Evolutionary conservation across 106 monocot genomes (phyloP), one percentile per base, ranked within the genome.

Genomic region (Dendrobium chrysotoxum): DNA sequence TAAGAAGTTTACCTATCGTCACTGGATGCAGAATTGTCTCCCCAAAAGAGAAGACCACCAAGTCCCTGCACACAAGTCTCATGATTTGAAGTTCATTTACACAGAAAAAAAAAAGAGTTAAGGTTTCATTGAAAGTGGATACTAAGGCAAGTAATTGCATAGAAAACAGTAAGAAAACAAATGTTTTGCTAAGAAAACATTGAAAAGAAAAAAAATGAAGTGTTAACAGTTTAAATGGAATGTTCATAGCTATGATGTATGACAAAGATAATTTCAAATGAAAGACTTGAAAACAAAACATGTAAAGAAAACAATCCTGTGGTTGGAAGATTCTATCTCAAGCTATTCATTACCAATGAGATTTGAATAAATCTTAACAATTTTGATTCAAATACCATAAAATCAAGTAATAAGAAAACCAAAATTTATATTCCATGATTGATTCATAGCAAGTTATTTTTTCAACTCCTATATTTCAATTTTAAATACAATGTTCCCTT

Each of bases 21-120:
- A 50, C 50, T 26, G 5, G 15, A 13, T 25, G 23, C 10, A 50
- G 76, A 76, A 46, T 50, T 47, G 76, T 76, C 47, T 25, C 76
- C 76, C 76, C 76, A 76, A 76, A 76, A 76, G 47, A 76, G 28
- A 45, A 76, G 47, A 46, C 76, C 76, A 76, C 76, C 76, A 76
- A 76, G 76, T 26, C 76, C 76, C 76, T 76, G 28, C 47, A 76
- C 16, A 47, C 23, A 47, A 23, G 8, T 20, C 76, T 47, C 44
- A 46, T 21, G 13, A 76, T 76, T 76, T 46, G 46, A 46, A 76
- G 47, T 20, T 40, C 3, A 35, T 70, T 70, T 70, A 31, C 70
- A 74, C 39, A 20, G 3, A 40, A 41, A 31, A 21, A 30, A 74
- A 3, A 71, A 5, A 74, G 2, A 41, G 16, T 40, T 42, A 3